Evolutionary conservation across 2,329 filamentous ascomycete genomes (phyloP), one percentile per base, ranked within the genome.

Genomic region (Fusarium multiceps): DNA sequence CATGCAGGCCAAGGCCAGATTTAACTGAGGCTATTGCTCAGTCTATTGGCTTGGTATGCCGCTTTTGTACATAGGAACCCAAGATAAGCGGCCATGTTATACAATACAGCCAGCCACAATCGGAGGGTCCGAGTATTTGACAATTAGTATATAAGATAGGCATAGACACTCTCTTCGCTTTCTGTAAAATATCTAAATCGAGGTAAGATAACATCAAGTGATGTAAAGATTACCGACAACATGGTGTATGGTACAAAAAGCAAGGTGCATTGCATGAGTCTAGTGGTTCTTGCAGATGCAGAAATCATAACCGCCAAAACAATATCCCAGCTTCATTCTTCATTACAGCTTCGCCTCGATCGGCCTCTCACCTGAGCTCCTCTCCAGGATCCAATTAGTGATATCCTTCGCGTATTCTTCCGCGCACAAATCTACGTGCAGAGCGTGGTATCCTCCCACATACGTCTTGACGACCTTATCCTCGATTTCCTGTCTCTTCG

Each of bases 391-490:
- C 90, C 91, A 94, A 62, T 87, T 84, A 6, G 82, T 85, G 7
- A 93, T 82, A 76, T 93, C 89, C 56, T 84, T 84, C 58, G 82
- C 83, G 69, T 87, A 88, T 69, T 84, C 81, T 59, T 86, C 82
- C 75, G 83, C 85, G 60, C 82, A 85, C 11, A 81, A 77, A 61
- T 92, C 90, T 2, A 85, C 82, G 76, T 92, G 90, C 69, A 92
- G 78, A 81, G 92, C 91, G 81, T 98, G 94, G 78, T 89, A 93
- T 77, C 87, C 92, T 12, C 92, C 94, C 30, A 92, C 88, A 78
- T 96, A 97, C 21, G 84, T 80, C 82, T 88, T 91, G 76, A 93
- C 90, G 68, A 86, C 86, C 76, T 89, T 92, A 78, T 97, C 93
- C 72, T 85, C 82, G 9, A 92, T 79, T 27, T 86, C 81, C 69